phyloP scores from a whole-genome alignment of 352 stramenopile genomes.

The Phytophthora hibernalis region DNA sequence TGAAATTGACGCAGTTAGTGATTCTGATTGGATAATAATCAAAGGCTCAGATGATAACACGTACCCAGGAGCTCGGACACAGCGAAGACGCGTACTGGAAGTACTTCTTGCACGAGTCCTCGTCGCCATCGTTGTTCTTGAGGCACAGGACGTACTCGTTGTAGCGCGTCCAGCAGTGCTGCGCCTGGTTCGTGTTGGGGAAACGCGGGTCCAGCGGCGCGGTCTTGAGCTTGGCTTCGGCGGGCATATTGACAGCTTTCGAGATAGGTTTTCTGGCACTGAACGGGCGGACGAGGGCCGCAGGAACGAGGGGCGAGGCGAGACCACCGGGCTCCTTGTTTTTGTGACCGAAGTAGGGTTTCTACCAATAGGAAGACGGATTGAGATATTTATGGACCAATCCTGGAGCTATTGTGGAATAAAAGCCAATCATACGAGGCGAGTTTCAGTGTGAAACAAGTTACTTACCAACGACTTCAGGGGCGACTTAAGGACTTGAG shows the following conservation, averaged over 20 bases:
- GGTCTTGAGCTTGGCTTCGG: slow-evolving; percentile 75
- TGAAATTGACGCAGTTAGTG: slow-evolving; percentile 3
- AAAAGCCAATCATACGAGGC: slow-evolving; percentile 7
- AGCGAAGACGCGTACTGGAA: slow-evolving; percentile 74
- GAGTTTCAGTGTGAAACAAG: slow-evolving; percentile 3
- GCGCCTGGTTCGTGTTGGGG: slow-evolving; percentile 89
- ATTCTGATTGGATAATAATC: too few species aligned
- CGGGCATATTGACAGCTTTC: slow-evolving; percentile 45
- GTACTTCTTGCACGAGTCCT: slow-evolving; percentile 91
- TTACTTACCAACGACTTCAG: background rate
- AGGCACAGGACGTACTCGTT: slow-evolving; percentile 98
- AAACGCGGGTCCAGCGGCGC: slow-evolving; percentile 88
- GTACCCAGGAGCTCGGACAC: slow-evolving; percentile 82
- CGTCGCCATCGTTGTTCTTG: slow-evolving; percentile 95
- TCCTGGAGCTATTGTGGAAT: background rate
- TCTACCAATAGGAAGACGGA: slow-evolving; percentile 30
- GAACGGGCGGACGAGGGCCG: slow-evolving; percentile 29
- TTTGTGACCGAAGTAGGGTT: slow-evolving; percentile 42
- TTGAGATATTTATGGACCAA: slow-evolving; percentile 30
- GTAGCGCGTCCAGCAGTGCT: slow-evolving; percentile 94
- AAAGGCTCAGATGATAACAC: slow-evolving; percentile 19
- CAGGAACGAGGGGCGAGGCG: slow-evolving; percentile 34
- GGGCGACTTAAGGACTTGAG: background rate
- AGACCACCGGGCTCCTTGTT: slow-evolving; percentile 50
- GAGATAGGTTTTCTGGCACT: slow-evolving; percentile 30